phyloP scores from a whole-genome alignment of 495 filamentous ascomycete genomes.

The Aspergillus kassunensis region DNA sequence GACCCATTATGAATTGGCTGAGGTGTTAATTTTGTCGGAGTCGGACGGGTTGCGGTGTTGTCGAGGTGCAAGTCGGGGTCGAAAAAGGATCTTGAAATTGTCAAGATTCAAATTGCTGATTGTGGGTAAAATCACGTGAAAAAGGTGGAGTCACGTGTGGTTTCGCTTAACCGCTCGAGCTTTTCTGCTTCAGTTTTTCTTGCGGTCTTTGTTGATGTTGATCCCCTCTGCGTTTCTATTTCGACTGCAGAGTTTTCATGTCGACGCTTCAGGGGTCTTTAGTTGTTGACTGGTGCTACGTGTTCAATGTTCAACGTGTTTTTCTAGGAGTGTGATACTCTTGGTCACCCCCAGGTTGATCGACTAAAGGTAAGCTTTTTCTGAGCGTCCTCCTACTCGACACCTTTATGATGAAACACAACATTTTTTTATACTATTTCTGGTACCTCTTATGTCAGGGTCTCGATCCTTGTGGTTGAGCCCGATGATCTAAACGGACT shows the following conservation, averaged over 20 bases:
- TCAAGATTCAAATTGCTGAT: neutral
- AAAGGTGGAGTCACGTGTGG: constrained; percentile 9
- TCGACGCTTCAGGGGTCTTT: neutral
- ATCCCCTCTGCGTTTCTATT: neutral
- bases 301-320: neutral
- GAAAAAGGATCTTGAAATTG: constrained; percentile 7
- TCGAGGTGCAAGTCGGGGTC: constrained; percentile 31
- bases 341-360: neutral
- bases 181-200: constrained; percentile 11
- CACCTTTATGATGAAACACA: constrained; percentile 45
- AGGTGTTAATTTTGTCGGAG: constrained; percentile 16
- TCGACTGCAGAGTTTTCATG: neutral
- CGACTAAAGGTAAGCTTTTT: neutral
- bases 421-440: constrained; percentile 47
- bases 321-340: too few species aligned
- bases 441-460: constrained; percentile 65
- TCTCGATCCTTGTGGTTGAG: constrained; percentile 36
- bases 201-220: neutral
- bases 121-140: constrained; percentile 21
- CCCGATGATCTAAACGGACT: constrained; percentile 61
- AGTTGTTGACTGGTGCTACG: constrained; percentile 3
- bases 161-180: constrained; percentile 19
- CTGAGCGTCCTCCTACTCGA: neutral
- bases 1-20: constrained; percentile 71
- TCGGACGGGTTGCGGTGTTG: constrained; percentile 24